Evolutionary conservation across 1,139 yeast genomes (phyloP), one percentile per base, ranked within the genome.

Genomic region (Saccharomyces pastorianus): DNA sequence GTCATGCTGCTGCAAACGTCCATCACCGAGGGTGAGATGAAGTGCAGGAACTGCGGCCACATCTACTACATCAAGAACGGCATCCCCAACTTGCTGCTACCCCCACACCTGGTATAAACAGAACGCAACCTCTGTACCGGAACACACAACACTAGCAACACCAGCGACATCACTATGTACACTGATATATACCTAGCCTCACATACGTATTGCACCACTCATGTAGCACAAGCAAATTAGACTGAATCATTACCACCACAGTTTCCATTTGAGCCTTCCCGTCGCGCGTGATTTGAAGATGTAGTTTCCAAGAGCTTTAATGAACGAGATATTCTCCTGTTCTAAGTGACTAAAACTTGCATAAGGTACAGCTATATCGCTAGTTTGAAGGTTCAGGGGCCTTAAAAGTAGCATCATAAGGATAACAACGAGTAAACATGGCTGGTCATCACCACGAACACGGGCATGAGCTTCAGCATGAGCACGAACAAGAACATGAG

Each of bases 51-150:
- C 71, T 93, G 99, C 70, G 84, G 82, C 1, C 98, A 93, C 69
- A 76, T 87, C 14, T 95, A 91, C 72, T 82, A 85, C 73, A 88
- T 93, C 73, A 91, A 91, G 73, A 91, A 90, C 75, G 83, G 93
- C 55, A 90, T 93, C 64, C 97, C 99, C 50, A 93, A 93, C 76
- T 88, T 93, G 71, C 76, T 93, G 58, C 79, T 93, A 53, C 98
- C 99, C 48, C 98, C 99, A 20, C 98, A 93, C 70, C 77, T 93
- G 63, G 88, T 86, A 7, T 79, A 66, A 55, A 28, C 29, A 31
- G 38, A 28, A 7, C n/a, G 13, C 9, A 23, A 34, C 42, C 17
- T n/a, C 25, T 23, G 20, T n/a, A 6, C 23, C 5, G 25, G 23
- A 7, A 6, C 27, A 26, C 44, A 25, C 28, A 11, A n/a, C n/a